Evolutionary conservation across 140 eudicot species (phyloP), one percentile per base, ranked within the genome.

Genomic region (Oenanthe javanica): DNA sequence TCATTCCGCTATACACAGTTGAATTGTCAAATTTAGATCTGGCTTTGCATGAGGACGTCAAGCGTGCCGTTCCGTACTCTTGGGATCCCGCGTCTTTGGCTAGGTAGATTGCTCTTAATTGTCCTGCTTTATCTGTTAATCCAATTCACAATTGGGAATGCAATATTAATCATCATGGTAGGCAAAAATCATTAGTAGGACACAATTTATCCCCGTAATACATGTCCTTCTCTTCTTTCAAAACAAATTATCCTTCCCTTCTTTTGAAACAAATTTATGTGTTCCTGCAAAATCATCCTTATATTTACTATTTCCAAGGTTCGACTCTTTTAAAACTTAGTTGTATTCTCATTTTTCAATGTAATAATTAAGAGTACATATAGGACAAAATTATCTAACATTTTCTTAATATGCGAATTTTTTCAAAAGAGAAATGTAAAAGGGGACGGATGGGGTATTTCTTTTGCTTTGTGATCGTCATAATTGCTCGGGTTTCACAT

Each of bases 81-180:
- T 94, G 97, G 98, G 97, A 92, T 81, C 97, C 97, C 25, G 93
- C 97, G 69, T 87, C 96, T 36, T 81, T 94, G 82, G 97, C 97
- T 77, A 94, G 98, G 98, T 91, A 86, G 21, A n/a, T 70, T 61
- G 1, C n/a, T 50, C 78, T 79, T 3, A 64, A 50, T 45, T 75
- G 61, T 79, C 47, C 21, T 47, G 18, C 21, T 75, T 10, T 31
- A 27, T 31, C 43, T 11, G 43, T 12, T 14, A 48, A 75, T 38
- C 25, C 13, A 15, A 1, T 19, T 43, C 40, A 15, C 4, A 31
- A 2, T 42, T 71, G 12, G 1, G 4, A 71, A 16, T 71, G 76
- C 50, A 18, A 70, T 15, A 11, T 51, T 67, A 11, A 5, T 15
- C 16, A 36, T 40, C 49, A 2, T 36, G 73, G 43, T 31, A 31